phyloP scores from a whole-genome alignment of 225 moss, liverwort and hornwort genomes.

The Marchantia paleacea region DNA sequence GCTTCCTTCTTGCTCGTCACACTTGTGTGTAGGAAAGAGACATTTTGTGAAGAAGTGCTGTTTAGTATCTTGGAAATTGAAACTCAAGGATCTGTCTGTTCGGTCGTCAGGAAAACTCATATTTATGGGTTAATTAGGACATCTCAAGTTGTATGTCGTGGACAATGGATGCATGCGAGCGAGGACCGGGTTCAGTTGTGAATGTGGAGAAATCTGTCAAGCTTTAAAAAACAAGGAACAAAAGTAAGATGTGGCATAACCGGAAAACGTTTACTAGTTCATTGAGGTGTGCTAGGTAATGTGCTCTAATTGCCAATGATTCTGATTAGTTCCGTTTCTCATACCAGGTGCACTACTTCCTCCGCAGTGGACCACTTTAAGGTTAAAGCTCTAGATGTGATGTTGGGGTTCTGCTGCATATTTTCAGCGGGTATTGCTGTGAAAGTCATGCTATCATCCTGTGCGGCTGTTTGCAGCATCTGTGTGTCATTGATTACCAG shows the following conservation, averaged over 20 bases:
- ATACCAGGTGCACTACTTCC: constrained; percentile 24
- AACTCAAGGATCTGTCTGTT: neutral
- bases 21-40: neutral
- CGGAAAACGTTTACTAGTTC: constrained; percentile 12
- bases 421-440: constrained; percentile 9
- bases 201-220: constrained; percentile 9
- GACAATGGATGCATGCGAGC: neutral
- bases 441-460: neutral
- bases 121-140: neutral
- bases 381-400: constrained; percentile 4
- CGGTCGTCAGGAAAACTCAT: neutral
- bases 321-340: constrained; percentile 15
- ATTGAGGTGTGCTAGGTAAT: constrained; percentile 13
- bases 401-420: constrained; percentile 9
- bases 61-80: neutral
- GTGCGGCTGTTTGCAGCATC: constrained; percentile 21
- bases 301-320: neutral
- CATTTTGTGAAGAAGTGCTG: neutral
- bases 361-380: constrained; percentile 10
- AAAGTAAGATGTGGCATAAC: constrained; percentile 10
- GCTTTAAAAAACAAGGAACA: neutral
- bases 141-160: neutral
- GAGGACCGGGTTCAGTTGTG: neutral
- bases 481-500: constrained; percentile 4
- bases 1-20: neutral